A percentile compares a stretch with the other conserved stretches of the same genome.
These are phyloP conservation scores for Flueggea neowawraea DNA, from an alignment of 441 rosid genomes.

Conservation along the genomic window DNA sequence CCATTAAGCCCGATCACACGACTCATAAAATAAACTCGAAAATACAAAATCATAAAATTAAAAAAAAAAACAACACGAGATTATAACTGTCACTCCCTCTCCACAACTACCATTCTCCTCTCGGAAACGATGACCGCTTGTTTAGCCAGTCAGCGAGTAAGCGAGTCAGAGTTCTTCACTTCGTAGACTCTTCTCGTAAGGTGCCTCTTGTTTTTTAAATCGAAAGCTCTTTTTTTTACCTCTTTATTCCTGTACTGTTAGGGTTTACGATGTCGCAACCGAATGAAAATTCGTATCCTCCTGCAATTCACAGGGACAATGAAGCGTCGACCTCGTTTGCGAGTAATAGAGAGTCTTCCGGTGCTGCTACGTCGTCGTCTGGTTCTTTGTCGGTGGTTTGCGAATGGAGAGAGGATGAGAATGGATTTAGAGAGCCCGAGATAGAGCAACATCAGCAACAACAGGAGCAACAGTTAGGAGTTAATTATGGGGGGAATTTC, in stretches of 20 bases:
- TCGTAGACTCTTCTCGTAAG: neutral
- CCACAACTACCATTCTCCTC: slow-evolving; percentile 30
- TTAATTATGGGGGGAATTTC: slow-evolving; percentile 42
- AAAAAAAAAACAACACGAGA: too few relatives aligned
- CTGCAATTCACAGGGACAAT: too few relatives aligned
- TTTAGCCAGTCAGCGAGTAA: slow-evolving; percentile 15
- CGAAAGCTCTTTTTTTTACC: too few relatives aligned
- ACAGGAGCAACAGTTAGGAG: slow-evolving; percentile 23
- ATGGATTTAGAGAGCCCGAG: slow-evolving; percentile 34
- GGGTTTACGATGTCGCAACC: too few relatives aligned
- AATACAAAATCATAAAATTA: too few relatives aligned
- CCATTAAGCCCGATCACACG: too few relatives aligned
- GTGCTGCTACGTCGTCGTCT: slow-evolving; percentile 25
- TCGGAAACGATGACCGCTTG: slow-evolving; percentile 32
- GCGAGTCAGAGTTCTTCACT: neutral
- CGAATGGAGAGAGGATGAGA: slow-evolving; percentile 23
- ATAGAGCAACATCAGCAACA: slow-evolving; percentile 25
- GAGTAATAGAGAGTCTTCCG: slow-evolving; percentile 9
- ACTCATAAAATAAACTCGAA: too few relatives aligned
- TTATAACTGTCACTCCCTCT: neutral
- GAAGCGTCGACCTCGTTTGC: too few relatives aligned
- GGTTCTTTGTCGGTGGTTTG: slow-evolving; percentile 32
- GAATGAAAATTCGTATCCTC: too few relatives aligned
- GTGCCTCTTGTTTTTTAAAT: too few relatives aligned
- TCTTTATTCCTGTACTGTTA: too few relatives aligned